These are phyloP conservation scores for Sequoia sempervirens DNA, from an alignment of 75 land plant species.

Conservation along the genomic window DNA sequence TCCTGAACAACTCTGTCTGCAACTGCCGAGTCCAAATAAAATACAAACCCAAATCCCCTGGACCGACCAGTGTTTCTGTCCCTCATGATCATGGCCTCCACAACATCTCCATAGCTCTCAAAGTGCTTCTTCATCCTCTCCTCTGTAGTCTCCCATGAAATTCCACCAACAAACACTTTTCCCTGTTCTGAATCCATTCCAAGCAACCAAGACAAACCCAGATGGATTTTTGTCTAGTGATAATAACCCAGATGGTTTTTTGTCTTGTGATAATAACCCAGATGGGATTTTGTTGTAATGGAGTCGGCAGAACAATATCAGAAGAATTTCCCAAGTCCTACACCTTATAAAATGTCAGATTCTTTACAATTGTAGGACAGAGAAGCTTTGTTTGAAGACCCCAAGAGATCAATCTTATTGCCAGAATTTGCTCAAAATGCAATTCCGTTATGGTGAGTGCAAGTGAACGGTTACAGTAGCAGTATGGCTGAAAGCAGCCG, in stretches of 20 bases:
- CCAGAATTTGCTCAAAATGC: neutral
- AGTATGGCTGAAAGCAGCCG: neutral
- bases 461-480: conserved; percentile 2
- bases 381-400: neutral
- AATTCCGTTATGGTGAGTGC: neutral
- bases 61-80: conserved; percentile 89
- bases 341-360: neutral
- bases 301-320: neutral
- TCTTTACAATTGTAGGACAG: neutral
- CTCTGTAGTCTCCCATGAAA: conserved; percentile 94
- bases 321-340: neutral
- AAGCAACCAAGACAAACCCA: conserved; percentile 3
- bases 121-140: conserved; percentile 84
- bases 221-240: neutral
- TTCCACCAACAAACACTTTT: conserved; percentile 87
- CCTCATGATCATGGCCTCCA: conserved; percentile 88
- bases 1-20: conserved; percentile 83
- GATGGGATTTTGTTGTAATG: no score
- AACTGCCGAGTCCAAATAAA: conserved; percentile 80
- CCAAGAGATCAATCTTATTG: neutral
- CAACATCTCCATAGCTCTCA: conserved; percentile 67
- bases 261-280: no score
- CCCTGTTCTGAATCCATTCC: conserved; percentile 78
- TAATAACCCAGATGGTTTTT: neutral
- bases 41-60: conserved; percentile 87